Base-by-base conservation (phyloP, 106 monocot genomes). In the Iris macrosiphon region DNA sequence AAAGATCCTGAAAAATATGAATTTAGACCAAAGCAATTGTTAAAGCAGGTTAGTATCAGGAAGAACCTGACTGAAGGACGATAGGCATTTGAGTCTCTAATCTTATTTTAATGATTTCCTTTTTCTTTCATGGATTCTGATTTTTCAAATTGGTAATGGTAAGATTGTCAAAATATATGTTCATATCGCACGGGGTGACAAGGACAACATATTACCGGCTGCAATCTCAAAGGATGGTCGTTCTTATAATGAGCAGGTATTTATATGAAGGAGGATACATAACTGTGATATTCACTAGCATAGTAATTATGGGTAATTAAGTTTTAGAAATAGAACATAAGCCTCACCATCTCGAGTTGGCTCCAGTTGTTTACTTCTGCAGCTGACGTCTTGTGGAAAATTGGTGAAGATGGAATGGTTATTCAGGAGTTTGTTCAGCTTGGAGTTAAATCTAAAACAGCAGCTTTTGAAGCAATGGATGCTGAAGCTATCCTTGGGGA, bases 1-100 rank as follows among this genome's bases (percentile, higher is more conserved):
- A 96, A 96, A 76, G 96, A 96, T 68, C 96, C 86, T 49, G 96
- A 96, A 49, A 96, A 96, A 54, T 96, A 96, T 37, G 96, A 96
- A 70, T 96, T 96, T 79, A 82, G 75, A 65, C 96, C 96, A 47
- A 96, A 90, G 79, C 76, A 79, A 65, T 68, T 96, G 56, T 58
- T 96, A 52, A 90, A 86, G 65, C 89, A 90, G 64, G 96, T 90
- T 55, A 66, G 77, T 72, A 38, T 45, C 20, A 42, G 30, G 8
- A 14, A 40, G n/a, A 27, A 37, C 25, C 31, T 69, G 25, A 15
- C 40, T 52, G 17, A 14, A 18, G 35, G 9, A 26, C 11, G 14
- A 16, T 11, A 21, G 50, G 1, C 17, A 29, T 54, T 7, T 14
- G 57, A 18, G 10, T 35, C 4, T 17, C 22, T 2, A 26, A 53